Evolutionary conservation across 1,284 basidiomycete genomes (phyloP).

Genomic region (Leccinum angustisporum): DNA sequence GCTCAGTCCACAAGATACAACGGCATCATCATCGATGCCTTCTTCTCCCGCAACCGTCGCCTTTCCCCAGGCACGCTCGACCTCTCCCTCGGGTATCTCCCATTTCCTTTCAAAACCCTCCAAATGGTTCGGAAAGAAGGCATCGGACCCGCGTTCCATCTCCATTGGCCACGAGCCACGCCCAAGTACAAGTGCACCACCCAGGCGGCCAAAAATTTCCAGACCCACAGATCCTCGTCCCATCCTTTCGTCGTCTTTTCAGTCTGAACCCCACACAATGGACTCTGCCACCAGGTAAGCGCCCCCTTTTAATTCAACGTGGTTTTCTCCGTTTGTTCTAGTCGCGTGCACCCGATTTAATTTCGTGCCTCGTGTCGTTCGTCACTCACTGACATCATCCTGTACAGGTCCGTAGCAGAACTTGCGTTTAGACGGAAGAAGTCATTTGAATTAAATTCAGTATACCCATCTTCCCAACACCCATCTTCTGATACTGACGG

Average conservation of each 20-base stretch:
- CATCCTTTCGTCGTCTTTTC: constrained; percentile 50
- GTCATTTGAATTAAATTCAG: constrained; percentile 45
- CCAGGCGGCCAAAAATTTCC: constrained; percentile 75
- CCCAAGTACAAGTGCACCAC: constrained; percentile 48
- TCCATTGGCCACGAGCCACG: constrained; percentile 44
- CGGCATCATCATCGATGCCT: constrained; percentile 19
- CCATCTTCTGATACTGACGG: constrained; percentile 35
- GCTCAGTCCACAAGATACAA: constrained; percentile 32
- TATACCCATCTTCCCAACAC: constrained; percentile 40
- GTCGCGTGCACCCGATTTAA: constrained; percentile 8
- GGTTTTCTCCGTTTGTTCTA: constrained; percentile 1
- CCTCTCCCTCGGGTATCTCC: constrained; percentile 41
- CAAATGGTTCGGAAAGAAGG: constrained; percentile 47
- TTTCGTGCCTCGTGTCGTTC: constrained; percentile 9
- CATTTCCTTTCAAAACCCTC: constrained; percentile 47
- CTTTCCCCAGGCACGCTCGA: constrained; percentile 34
- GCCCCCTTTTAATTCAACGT: not conserved
- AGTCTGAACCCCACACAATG: constrained; percentile 34
- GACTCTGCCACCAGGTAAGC: constrained; percentile 50
- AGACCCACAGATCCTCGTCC: constrained; percentile 78
- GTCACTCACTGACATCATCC: constrained; percentile 22
- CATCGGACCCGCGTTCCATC: constrained; percentile 38
- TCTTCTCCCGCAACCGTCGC: constrained; percentile 27
- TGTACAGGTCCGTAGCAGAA: constrained; percentile 64
- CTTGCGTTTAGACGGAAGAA: constrained; percentile 52